A percentile compares a stretch with the other conserved stretches of the same genome.
These are phyloP conservation scores for Leccinum subatratum DNA, from an alignment of 1,284 basidiomycete genomes.

Conservation along the genomic window DNA sequence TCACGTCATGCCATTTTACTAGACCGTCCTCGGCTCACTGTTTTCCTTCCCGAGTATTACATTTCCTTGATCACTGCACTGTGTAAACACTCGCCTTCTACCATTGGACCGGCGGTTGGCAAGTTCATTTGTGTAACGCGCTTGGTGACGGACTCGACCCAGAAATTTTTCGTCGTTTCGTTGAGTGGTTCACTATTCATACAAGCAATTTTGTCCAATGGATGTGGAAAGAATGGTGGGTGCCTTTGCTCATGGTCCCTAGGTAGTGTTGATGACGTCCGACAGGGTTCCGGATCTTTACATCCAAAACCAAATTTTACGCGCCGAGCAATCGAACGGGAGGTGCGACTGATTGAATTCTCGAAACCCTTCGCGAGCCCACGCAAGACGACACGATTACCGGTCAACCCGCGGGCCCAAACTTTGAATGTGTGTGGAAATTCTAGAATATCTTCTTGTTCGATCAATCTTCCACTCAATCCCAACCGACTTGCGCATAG, in stretches of 20 bases:
- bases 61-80: conserved; percentile 87
- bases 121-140: conserved; percentile 83
- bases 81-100: conserved; percentile 86
- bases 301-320: conserved; percentile 89
- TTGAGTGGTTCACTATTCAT: conserved; percentile 95
- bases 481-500: conserved; percentile 36
- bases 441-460: conserved; percentile 44
- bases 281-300: conserved; percentile 84
- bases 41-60: conserved; percentile 82
- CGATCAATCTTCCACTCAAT: not conserved
- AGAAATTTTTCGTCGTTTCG: conserved; percentile 75
- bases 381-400: conserved; percentile 75
- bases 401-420: conserved; percentile 74
- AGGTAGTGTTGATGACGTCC: conserved; percentile 3
- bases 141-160: conserved; percentile 82
- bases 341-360: conserved; percentile 70
- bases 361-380: conserved; percentile 87
- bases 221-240: conserved; percentile 99
- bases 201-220: conserved; percentile 98
- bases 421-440: conserved; percentile 88
- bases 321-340: conserved; percentile 83
- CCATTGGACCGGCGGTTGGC: conserved; percentile 93
- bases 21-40: conserved; percentile 74
- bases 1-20: conserved; percentile 3
- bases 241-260: conserved; percentile 9